Conservation (phyloP, 306 rosid genomes). For the Lathyrus aphaca region DNA sequence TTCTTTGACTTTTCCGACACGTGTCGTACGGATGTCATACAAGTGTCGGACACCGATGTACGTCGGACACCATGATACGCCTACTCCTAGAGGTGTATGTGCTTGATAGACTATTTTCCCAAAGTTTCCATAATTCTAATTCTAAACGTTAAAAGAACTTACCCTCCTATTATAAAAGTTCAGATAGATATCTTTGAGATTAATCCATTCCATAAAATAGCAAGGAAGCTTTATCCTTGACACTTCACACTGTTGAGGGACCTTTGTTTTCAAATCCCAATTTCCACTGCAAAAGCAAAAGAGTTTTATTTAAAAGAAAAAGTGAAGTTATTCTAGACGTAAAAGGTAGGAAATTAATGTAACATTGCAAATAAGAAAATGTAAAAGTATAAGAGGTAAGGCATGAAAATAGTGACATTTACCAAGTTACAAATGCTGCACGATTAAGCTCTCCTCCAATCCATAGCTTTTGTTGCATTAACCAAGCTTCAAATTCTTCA, state of each 20-base stretch:
- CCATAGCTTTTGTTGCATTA: slow-evolving; percentile 68
- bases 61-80: too few species aligned
- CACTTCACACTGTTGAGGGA: slow-evolving; percentile 90
- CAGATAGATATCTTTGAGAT: slow-evolving; percentile 87
- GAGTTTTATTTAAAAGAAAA: slow-evolving; percentile 20
- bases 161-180: slow-evolving; percentile 84
- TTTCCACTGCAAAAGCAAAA: slow-evolving; percentile 68
- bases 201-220: slow-evolving; percentile 92
- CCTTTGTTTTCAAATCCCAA: slow-evolving; percentile 97
- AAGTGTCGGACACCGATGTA: too few species aligned
- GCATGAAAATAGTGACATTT: slow-evolving; percentile 39
- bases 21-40: too few species aligned
- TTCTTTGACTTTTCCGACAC: too few species aligned
- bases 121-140: slow-evolving; percentile 11
- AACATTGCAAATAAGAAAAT: slow-evolving; percentile 18
- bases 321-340: not conserved
- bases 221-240: slow-evolving; percentile 75
- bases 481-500: slow-evolving; percentile 83
- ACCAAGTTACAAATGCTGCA: slow-evolving; percentile 93
- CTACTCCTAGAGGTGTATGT: too few species aligned
- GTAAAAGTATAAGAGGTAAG: slow-evolving; percentile 10
- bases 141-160: slow-evolving; percentile 38
- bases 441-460: slow-evolving; percentile 57
- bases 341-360: not conserved
- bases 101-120: slow-evolving; percentile 19